These are phyloP conservation scores for Xylariaceae sp. DNA, from an alignment of 2,329 filamentous ascomycete genomes.

Conservation along the genomic window DNA sequence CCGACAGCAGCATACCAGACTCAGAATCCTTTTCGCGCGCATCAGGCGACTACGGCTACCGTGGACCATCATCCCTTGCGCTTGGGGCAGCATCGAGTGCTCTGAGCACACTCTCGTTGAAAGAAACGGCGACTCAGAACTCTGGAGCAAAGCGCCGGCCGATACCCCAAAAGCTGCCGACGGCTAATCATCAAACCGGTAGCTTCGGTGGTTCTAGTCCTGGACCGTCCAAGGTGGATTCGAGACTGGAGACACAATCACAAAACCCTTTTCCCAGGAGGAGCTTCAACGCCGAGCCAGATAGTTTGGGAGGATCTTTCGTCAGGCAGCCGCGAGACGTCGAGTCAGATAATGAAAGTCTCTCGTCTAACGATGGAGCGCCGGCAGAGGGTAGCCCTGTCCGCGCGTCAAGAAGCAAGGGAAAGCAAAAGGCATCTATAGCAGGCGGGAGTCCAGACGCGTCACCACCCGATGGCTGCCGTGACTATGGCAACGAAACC, in stretches of 20 bases:
- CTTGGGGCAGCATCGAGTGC: constrained; percentile 56
- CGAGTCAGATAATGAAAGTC: constrained; percentile 16
- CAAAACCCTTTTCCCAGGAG: no score
- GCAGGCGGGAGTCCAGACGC: constrained; percentile 43
- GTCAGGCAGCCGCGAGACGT: constrained; percentile 11
- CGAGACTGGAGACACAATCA: constrained; percentile 14
- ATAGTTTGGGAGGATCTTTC: constrained; percentile 23
- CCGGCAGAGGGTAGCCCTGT: constrained; percentile 4
- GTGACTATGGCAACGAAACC: constrained; percentile 38
- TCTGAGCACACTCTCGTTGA: constrained; percentile 35
- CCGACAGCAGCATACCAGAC: constrained; percentile 28
- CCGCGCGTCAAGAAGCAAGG: constrained; percentile 28
- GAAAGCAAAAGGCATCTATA: constrained; percentile 39
- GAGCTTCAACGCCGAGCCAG: constrained; percentile 19
- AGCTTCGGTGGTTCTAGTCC: constrained; percentile 12
- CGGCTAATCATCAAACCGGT: constrained; percentile 17
- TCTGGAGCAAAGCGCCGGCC: constrained; percentile 14
- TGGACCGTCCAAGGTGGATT: constrained; percentile 11
- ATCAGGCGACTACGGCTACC: constrained; percentile 38
- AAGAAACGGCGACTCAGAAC: constrained; percentile 26
- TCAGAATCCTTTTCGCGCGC: constrained; percentile 31
- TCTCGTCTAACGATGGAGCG: constrained; percentile 23
- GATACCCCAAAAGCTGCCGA: constrained; percentile 14
- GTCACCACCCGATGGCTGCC: constrained; percentile 42
- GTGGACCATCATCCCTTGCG: constrained; percentile 45